Base-by-base conservation (phyloP, 192 early-diverging fungal genomes). In the Kappamyces sp. region DNA sequence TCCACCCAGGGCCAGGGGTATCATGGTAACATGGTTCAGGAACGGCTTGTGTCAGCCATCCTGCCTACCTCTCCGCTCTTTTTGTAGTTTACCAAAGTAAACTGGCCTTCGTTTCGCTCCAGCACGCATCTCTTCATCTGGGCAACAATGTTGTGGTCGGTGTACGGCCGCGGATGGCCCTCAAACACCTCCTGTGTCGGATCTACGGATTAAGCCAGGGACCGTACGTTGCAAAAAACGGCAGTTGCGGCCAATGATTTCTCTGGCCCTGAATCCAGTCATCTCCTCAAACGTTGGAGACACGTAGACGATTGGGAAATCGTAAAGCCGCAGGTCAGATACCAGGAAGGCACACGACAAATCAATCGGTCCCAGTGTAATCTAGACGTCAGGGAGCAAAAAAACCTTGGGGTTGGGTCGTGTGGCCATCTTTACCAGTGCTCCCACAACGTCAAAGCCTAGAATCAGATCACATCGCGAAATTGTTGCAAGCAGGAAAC, bases 11-110 rank as follows among this genome's bases (percentile, higher is more conserved):
- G 33, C 47, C 7, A 86, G 68, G 0, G 84, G 84, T n/a, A 86
- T 75, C n/a, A 85, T 66, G 1, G 84, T 86, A 13, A 86, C 61
- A 2, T 83, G 66, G 55, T 86, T 86, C 1, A 86, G 70, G 66
- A 86, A 86, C 3, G 84, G 74, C 76, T 68, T 40, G 13, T 36
- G 40, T 47, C 55, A 51, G 3, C 3, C 7, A 64, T 32, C 8
- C 51, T 23, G 23, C 23, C 23, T 23, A 80, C 78, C 74, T 78
- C 72, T 10, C 84, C 84, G 43, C 76, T 72, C 51, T 85, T 84
- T 10, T 76, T 62, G 62, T 83, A 86, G 55, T 86, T 86, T n/a
- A 86, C 72, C 34, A 80, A 72, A 34, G 70, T 76, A 35, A 75
- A 72, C 60, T 86, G 84, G 34, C 68, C 76, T 64, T 86, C 84